Conservation (phyloP, 441 rosid genomes). For the Gossypium gossypioides region DNA sequence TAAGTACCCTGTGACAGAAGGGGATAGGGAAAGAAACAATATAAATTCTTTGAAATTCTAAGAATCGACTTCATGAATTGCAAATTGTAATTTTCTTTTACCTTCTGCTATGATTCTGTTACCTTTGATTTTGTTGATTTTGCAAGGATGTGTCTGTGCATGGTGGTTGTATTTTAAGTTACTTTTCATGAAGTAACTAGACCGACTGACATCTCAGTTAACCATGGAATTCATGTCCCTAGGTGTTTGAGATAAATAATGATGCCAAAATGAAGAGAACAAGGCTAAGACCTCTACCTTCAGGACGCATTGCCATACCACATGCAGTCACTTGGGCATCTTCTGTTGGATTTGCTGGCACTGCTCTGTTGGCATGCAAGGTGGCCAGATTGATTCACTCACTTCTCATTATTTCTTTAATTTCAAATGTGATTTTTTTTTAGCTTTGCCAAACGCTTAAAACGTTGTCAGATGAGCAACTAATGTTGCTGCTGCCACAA, state of each 20-base stretch:
- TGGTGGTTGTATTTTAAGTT: background rate
- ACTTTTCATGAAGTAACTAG: background rate
- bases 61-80: background rate
- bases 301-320: constrained; percentile 55
- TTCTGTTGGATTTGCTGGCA: constrained; percentile 65
- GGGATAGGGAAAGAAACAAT: background rate
- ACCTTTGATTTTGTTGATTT: background rate
- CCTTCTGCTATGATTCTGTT: background rate
- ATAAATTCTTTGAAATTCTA: background rate
- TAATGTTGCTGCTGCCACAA: constrained; percentile 38
- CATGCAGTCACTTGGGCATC: constrained; percentile 82
- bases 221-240: background rate
- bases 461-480: constrained; percentile 16
- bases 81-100: background rate
- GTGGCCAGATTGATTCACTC: constrained; percentile 31
- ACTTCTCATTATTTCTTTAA: constrained; percentile 8
- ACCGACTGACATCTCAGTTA: background rate
- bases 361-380: constrained; percentile 67
- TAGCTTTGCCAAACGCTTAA: background rate
- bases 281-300: constrained; percentile 73
- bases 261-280: constrained; percentile 97
- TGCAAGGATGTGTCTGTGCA: background rate
- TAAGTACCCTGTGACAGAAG: background rate
- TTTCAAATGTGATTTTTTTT: background rate
- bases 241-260: constrained; percentile 77